These are phyloP conservation scores for Trypanosoma brucei DNA, from an alignment of 208 protist genomes.

Conservation along the genomic window DNA sequence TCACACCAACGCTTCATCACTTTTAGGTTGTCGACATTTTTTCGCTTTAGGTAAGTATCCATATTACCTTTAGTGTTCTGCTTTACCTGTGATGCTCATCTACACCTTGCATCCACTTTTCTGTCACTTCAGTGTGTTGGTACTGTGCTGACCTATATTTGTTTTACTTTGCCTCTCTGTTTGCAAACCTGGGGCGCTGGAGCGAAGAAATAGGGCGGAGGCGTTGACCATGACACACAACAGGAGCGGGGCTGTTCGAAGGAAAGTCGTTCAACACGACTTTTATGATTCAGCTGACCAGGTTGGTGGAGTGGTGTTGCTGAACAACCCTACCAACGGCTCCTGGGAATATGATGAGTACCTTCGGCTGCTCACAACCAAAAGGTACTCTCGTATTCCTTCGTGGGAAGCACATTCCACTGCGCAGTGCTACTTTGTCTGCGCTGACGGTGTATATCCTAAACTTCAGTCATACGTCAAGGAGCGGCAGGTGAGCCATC, in stretches of 20 bases:
- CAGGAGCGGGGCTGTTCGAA: neutral
- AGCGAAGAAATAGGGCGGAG: neutral
- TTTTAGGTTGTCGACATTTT: too few species aligned
- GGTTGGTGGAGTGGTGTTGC: slow-evolving; percentile 49
- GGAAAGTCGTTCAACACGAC: slow-evolving; percentile 25
- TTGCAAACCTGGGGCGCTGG: neutral
- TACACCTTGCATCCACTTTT: too few species aligned
- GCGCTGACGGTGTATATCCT: slow-evolving; percentile 61
- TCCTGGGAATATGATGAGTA: slow-evolving; percentile 51
- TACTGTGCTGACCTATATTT: too few species aligned
- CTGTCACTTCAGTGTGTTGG: too few species aligned
- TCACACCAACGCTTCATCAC: too few species aligned
- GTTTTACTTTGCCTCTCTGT: neutral
- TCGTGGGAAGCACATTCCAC: neutral
- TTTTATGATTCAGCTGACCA: slow-evolving; percentile 23
- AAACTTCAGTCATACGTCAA: slow-evolving; percentile 28
- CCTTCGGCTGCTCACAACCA: slow-evolving; percentile 28
- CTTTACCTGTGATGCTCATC: too few species aligned
- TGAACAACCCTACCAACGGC: slow-evolving; percentile 62
- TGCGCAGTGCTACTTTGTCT: slow-evolving; percentile 54
- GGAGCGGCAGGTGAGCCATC: neutral
- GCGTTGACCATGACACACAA: neutral
- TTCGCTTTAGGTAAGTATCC: too few species aligned
- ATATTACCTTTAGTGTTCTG: too few species aligned
- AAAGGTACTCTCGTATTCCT: slow-evolving; percentile 18